These are phyloP conservation scores for Paralagenidium karlingii DNA, from an alignment of 352 stramenopile species.

Conservation along the genomic window DNA sequence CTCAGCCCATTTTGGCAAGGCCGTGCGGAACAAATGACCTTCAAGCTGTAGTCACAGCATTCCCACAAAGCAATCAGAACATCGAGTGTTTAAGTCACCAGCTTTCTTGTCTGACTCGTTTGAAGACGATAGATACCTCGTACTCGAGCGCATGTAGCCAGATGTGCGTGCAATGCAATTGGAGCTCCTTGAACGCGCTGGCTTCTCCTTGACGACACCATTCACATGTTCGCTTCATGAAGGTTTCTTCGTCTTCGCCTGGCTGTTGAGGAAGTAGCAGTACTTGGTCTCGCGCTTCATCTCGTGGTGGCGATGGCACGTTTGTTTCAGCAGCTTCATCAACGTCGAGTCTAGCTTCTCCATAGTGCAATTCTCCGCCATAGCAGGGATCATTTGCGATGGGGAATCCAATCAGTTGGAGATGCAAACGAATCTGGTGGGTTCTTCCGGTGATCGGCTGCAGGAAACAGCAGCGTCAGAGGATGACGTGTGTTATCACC, in stretches of 20 bases:
- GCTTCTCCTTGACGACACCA: slow-evolving; percentile 47
- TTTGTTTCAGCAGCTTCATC: slow-evolving; percentile 28
- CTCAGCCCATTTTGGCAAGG: slow-evolving; percentile 44
- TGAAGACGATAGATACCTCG: too few species aligned
- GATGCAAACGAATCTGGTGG: slow-evolving; percentile 96
- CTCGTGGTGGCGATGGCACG: slow-evolving; percentile 17
- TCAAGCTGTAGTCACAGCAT: slow-evolving; percentile 51
- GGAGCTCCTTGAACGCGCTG: slow-evolving; percentile 72
- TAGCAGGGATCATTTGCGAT: slow-evolving; percentile 98
- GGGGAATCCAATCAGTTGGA: slow-evolving; percentile 86
- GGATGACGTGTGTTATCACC: neutral
- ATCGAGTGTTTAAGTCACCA: too few species aligned
- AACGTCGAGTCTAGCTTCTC: slow-evolving; percentile 36
- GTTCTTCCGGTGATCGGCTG: slow-evolving; percentile 90
- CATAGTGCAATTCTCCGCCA: slow-evolving; percentile 89
- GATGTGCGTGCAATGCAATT: slow-evolving; percentile 75
- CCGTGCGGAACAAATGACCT: slow-evolving; percentile 40
- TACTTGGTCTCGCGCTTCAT: slow-evolving; percentile 10
- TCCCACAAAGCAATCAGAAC: too few species aligned
- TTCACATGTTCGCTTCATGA: slow-evolving; percentile 64
- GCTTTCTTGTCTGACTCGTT: too few species aligned
- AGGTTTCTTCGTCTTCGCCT: slow-evolving; percentile 50
- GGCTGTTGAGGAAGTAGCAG: slow-evolving; percentile 19
- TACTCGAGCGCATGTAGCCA: slow-evolving; percentile 82
- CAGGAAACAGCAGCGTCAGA: neutral